Evolutionary conservation across 2,329 filamentous ascomycete species (phyloP), one percentile per base, ranked within the genome.

Genomic region (Furcasterigmium sp.): DNA sequence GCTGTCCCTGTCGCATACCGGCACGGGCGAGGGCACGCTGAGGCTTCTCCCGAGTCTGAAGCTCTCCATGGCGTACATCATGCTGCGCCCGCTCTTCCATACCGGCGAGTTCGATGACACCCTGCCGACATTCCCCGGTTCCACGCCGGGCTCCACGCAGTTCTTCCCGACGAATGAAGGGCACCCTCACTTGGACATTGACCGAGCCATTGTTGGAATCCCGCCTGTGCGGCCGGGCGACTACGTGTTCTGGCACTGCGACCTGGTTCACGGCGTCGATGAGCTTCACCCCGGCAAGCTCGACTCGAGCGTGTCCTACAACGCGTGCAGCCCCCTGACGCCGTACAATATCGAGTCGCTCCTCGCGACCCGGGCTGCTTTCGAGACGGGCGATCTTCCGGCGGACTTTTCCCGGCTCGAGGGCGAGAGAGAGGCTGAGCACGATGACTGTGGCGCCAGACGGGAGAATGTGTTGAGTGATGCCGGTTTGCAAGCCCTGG

Each of bases 1-100:
- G 84, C 60, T 87, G 11, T 68, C 67, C 15, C 75, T 87, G 65
- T 81, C 75, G 7, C 67, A 72, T 18, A 84, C 80, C 1, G 75
- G 70, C 0, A 80, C 82, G 0, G 75, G 73, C 10, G 80, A 87
- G 56, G 84, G 84, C 3, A 85, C 82, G 0, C 62, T 87, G n/a
- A 72, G 80, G n/a, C 78, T 87, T 1, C 84, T 84, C 52, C 84
- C 84, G 0, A 67, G 86, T 40, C 59, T 87, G n/a, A 70, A 70
- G 30, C 72, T 80, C 41, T 78, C 82, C 9, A 86, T 82, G 0
- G 78, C 82, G 2, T 87, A 87, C 59, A 77, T 75, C 43, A 68
- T 87, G 2, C 70, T 87, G 2, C 73, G 83, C 0, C 84, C 84
- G 0, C 87, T 86, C 62, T 86, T 87, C 60, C 67, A 50, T 25